Conservation (phyloP, 768 basidiomycete species). For the Lactarius sanguifluus region DNA sequence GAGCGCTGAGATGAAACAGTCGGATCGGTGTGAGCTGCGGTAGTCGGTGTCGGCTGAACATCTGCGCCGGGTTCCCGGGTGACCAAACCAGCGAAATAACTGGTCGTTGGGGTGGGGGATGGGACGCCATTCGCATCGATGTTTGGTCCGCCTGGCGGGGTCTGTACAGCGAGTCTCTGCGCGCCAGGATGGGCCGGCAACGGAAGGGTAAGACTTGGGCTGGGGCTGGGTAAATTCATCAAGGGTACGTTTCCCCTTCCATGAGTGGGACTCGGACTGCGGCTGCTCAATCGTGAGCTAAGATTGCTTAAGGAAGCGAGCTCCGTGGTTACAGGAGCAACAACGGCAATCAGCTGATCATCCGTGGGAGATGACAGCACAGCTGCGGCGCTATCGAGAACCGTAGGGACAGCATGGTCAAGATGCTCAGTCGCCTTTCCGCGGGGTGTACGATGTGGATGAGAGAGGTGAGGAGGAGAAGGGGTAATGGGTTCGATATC, state of each 20-base stretch:
- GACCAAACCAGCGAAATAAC: constrained; percentile 35
- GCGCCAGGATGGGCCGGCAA: constrained; percentile 15
- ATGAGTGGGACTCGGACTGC: constrained; percentile 62
- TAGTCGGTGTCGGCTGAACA: constrained; percentile 31
- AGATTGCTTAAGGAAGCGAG: constrained; percentile 50
- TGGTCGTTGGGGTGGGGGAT: constrained; percentile 36
- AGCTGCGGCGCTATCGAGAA: constrained; percentile 79
- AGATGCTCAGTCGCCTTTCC: constrained; percentile 71
- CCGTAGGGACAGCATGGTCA: constrained; percentile 80
- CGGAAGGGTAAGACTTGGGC: constrained; percentile 28
- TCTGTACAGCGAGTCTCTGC: constrained; percentile 16
- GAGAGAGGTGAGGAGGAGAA: constrained; percentile 42
- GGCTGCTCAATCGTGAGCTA: constrained; percentile 59
- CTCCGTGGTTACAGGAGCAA: constrained; percentile 49
- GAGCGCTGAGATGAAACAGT: constrained; percentile 29
- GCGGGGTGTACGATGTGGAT: constrained; percentile 74
- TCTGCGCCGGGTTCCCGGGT: constrained; percentile 31
- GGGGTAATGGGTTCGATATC: constrained; percentile 73
- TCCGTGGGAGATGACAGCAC: constrained; percentile 51
- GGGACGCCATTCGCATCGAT: neutral
- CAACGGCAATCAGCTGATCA: constrained; percentile 60
- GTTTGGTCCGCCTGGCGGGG: constrained; percentile 12
- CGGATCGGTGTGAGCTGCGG: constrained; percentile 31
- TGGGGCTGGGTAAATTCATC: constrained; percentile 30
- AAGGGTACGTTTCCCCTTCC: constrained; percentile 35